Evolutionary conservation across 2,329 filamentous ascomycete genomes (phyloP).

Genomic region (Aspergillus oerlinghausenensis): DNA sequence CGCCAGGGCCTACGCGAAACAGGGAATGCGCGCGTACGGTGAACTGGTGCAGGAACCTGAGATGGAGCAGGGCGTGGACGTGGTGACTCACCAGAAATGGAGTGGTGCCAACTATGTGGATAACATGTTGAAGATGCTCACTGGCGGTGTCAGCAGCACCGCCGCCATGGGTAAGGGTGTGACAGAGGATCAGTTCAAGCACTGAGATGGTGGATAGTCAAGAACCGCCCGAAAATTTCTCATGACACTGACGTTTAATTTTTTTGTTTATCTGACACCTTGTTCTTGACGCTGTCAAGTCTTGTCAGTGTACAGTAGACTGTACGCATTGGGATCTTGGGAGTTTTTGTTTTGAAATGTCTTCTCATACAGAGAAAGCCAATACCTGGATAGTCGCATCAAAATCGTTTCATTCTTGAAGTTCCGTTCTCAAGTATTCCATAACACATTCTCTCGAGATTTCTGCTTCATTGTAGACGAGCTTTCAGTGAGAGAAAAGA

Average conservation of each 20-base stretch:
- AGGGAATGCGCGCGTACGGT: constrained; percentile 94
- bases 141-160: constrained; percentile 83
- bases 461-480: neutral
- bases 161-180: constrained; percentile 97
- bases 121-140: constrained; percentile 94
- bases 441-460: neutral
- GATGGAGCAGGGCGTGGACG: constrained; percentile 84
- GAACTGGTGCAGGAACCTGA: constrained; percentile 97
- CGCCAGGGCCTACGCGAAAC: constrained; percentile 70
- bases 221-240: neutral
- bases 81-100: constrained; percentile 99
- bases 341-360: neutral
- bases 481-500: neutral
- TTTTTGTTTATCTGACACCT: neutral
- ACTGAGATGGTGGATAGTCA: constrained; percentile 17
- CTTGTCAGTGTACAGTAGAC: neutral
- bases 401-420: neutral
- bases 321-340: neutral
- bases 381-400: neutral
- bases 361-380: neutral
- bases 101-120: constrained; percentile 92
- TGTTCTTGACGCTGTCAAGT: neutral
- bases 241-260: neutral
- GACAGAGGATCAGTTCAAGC: constrained; percentile 93
- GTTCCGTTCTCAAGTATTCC: neutral